Percentiles rank a stretch among this genome's conserved stretches.
Conservation (phyloP, 768 basidiomycete genomes). For the Leccinum subgranulosum region DNA sequence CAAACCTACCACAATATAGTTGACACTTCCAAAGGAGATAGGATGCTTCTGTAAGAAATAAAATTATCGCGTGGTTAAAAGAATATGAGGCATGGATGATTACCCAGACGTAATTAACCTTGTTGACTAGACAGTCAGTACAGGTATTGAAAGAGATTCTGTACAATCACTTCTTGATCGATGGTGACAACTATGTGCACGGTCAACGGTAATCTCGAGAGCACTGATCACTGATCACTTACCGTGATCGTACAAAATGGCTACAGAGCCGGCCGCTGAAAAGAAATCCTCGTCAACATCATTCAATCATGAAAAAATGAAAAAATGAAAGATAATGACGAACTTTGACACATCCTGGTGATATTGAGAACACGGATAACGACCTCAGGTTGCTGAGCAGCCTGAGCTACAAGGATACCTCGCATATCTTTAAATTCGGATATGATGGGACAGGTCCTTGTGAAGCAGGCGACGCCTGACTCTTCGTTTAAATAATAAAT, state of each 20-base stretch:
- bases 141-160: neutral
- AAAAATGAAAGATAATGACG: neutral
- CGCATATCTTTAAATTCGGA: neutral
- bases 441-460: too few species aligned
- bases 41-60: conserved; percentile 2
- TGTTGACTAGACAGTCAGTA: neutral
- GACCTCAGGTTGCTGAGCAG: neutral
- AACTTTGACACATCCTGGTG: neutral
- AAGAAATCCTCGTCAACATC: neutral
- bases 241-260: neutral
- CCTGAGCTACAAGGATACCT: neutral
- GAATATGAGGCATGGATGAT: neutral
- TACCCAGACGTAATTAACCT: neutral
- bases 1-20: conserved; percentile 3
- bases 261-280: neutral
- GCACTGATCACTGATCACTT: neutral
- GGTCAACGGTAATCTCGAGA: neutral
- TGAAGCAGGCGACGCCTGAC: too few species aligned
- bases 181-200: conserved; percentile 5
- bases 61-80: neutral
- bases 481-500: too few species aligned
- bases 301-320: neutral
- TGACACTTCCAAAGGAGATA: conserved; percentile 14
- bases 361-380: neutral
- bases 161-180: neutral